These are phyloP conservation scores for Lagenidium sp. DNA, from an alignment of 352 stramenopile genomes.

Conservation along the genomic window DNA sequence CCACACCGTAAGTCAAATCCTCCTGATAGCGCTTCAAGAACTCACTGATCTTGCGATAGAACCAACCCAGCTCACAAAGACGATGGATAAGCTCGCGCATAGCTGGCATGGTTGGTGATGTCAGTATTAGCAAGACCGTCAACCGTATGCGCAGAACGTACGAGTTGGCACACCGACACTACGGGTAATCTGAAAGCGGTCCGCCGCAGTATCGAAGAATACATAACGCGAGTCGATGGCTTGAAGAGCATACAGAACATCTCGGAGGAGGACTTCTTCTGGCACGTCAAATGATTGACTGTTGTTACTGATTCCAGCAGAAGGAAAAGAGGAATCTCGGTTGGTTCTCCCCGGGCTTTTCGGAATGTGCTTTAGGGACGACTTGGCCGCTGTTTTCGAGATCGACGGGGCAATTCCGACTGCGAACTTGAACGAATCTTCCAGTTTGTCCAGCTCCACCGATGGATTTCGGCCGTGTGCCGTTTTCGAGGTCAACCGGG, in stretches of 20 bases:
- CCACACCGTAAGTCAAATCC: slow-evolving; percentile 65
- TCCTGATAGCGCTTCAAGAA: slow-evolving; percentile 74
- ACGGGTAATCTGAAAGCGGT: slow-evolving; percentile 76
- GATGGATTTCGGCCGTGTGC: no score
- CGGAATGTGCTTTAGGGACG: no score
- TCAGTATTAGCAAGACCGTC: neutral
- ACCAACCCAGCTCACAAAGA: slow-evolving; percentile 85
- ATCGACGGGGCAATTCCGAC: slow-evolving; percentile 40
- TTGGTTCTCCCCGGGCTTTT: no score
- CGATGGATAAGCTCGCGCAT: slow-evolving; percentile 80
- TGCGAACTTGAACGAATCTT: slow-evolving; percentile 75
- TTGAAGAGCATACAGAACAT: slow-evolving; percentile 89
- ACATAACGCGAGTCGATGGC: slow-evolving; percentile 89
- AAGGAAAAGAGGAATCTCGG: no score
- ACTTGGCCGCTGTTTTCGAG: no score
- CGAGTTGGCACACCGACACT: slow-evolving; percentile 68
- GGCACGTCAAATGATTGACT: slow-evolving; percentile 73
- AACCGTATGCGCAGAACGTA: slow-evolving; percentile 18
- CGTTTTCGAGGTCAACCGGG: no score
- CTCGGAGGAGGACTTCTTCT: slow-evolving; percentile 85
- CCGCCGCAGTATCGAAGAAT: slow-evolving; percentile 66
- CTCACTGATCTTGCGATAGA: slow-evolving; percentile 79
- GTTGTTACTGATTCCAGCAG: no score
- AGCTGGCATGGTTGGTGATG: slow-evolving; percentile 24
- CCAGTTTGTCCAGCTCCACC: slow-evolving; percentile 43